Conservation (phyloP, 2,329 filamentous ascomycete species). For the Talaromyces albobiverticillius region DNA sequence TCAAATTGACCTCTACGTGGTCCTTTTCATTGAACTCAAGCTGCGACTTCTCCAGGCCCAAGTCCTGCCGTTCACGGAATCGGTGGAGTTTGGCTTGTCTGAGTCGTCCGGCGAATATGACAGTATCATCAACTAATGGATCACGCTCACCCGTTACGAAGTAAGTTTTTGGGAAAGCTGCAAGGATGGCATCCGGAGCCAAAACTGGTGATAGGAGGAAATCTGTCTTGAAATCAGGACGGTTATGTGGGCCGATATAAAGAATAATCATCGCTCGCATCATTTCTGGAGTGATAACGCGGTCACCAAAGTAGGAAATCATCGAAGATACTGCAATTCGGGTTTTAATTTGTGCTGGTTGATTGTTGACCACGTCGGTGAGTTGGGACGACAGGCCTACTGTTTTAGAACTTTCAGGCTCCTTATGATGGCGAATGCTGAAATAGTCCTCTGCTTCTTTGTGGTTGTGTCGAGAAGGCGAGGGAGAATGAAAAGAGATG, state of each 20-base stretch:
- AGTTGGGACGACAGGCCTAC: conserved; percentile 36
- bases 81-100: conserved; percentile 68
- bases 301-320: conserved; percentile 97
- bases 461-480: conserved; percentile 68
- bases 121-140: conserved; percentile 92
- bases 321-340: conserved; percentile 94
- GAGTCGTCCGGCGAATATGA: conserved; percentile 90
- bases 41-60: conserved; percentile 52
- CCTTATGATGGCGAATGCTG: conserved; percentile 19
- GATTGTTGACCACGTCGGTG: conserved; percentile 31
- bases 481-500: conserved; percentile 55
- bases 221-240: conserved; percentile 88
- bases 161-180: conserved; percentile 88
- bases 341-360: conserved; percentile 62
- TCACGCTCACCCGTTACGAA: conserved; percentile 94
- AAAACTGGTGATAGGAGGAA: conserved; percentile 87
- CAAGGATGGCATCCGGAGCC: conserved; percentile 78
- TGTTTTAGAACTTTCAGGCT: conserved; percentile 25
- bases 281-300: conserved; percentile 93
- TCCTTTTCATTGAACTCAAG: conserved; percentile 69
- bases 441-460: conserved; percentile 38
- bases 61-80: conserved; percentile 55
- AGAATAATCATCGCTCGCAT: conserved; percentile 99
- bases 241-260: conserved; percentile 90
- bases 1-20: conserved; percentile 74